Evolutionary conservation across 1,284 basidiomycete species (phyloP), one percentile per base, ranked within the genome.

Genomic region (Athelia psychrophila): DNA sequence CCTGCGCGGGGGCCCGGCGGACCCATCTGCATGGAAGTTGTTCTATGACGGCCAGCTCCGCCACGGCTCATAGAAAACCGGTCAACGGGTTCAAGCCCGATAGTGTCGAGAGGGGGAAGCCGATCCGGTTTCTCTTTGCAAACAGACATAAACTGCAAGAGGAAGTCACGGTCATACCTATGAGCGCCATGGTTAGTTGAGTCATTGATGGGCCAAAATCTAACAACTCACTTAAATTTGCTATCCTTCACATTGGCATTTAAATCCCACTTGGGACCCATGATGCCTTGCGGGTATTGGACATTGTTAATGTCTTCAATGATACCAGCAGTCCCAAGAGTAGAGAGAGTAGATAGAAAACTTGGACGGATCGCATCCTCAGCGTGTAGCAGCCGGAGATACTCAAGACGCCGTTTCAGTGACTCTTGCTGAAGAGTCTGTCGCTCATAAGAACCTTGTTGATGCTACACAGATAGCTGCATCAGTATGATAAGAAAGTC

Each of bases 281-380:
- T 80, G 67, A 95, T 82, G 44, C 89, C 84, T 53, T 85, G 83
- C 3, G 95, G 95, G 65, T 99, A 99, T 20, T 79, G 72, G 46
- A 98, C 80, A 51, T 81, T 75, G 44, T 76, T 78, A 49, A 99
- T 79, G 69, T 96, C 88, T 54, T 93, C 87, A 59, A 99, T 97
- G 54, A n/a, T n/a, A 35, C n/a, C n/a, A 33, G 88, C 87, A 20
- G 79, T 78, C 40, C 74, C 73, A 44, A 86, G 68, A 2, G 83
- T 81, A 36, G 81, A 83, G 2, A 76, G 76, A n/a, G 78, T n/a
- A n/a, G n/a, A n/a, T n/a, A n/a, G n/a, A n/a, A n/a, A 74, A 44
- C 81, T 69, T 24, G 62, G 66, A 36, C 70, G 66, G 46, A 77
- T 60, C 49, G 54, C 64, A 50, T 67, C 65, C 30, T 77, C 64